Percentiles rank a stretch among this genome's conserved stretches.
phyloP scores from a whole-genome alignment of 495 filamentous ascomycete species.

The Xylaria curta region DNA sequence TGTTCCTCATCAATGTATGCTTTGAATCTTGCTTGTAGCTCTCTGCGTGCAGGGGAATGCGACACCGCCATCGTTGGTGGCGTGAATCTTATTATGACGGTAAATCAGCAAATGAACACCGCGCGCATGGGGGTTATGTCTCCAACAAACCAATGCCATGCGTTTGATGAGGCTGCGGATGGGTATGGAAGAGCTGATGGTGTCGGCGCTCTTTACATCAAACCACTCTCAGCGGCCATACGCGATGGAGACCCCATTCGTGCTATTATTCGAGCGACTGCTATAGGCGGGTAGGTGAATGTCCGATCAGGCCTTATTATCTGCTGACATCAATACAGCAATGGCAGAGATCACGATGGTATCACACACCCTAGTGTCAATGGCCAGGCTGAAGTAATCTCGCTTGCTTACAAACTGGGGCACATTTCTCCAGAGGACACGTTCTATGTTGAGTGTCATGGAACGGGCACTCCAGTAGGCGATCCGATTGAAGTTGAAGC shows the following conservation, averaged over 20 bases:
- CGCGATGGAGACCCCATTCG: background rate
- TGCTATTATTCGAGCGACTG: background rate
- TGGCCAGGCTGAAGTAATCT: too few relatives aligned
- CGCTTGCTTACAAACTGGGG: too few relatives aligned
- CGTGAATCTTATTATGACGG: background rate
- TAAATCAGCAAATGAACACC: background rate
- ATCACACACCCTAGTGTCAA: too few relatives aligned
- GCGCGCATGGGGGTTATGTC: background rate
- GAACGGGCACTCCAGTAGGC: too few relatives aligned
- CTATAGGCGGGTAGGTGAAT: too few relatives aligned
- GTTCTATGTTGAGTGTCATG: too few relatives aligned
- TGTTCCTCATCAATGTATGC: background rate
- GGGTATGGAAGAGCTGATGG: background rate
- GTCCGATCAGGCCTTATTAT: too few relatives aligned
- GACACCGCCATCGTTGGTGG: background rate
- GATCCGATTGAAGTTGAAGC: too few relatives aligned
- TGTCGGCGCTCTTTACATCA: background rate
- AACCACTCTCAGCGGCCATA: background rate
- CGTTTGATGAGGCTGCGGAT: background rate
- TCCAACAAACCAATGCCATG: background rate
- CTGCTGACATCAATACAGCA: too few relatives aligned
- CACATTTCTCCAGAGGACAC: too few relatives aligned
- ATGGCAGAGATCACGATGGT: too few relatives aligned
- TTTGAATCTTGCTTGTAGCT: background rate
- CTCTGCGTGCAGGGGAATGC: background rate